A percentile compares a stretch with the other conserved stretches of the same genome.
Conservation (phyloP, 1,284 basidiomycete genomes). For the Cryptococcus neoformans region DNA sequence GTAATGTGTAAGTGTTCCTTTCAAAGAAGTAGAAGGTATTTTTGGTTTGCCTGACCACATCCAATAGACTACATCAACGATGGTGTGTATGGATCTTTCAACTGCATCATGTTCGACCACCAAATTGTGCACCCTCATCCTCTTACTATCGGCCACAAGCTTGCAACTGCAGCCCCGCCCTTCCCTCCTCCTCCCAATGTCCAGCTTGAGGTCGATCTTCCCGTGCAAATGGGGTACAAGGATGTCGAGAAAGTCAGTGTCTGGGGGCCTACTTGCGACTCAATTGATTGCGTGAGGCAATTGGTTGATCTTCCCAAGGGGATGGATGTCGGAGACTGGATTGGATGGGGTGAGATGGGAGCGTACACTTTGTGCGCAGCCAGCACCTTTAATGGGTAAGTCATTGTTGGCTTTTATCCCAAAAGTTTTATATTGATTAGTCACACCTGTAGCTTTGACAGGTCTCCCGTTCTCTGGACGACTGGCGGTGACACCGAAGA, state of each 20-base stretch:
- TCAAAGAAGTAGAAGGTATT: background rate
- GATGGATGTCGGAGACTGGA: constrained; percentile 82
- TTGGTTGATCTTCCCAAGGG: constrained; percentile 61
- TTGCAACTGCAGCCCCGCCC: constrained; percentile 32
- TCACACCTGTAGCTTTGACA: constrained; percentile 25
- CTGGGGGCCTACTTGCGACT: constrained; percentile 79
- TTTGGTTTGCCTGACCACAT: constrained; percentile 6
- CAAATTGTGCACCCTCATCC: constrained; percentile 82
- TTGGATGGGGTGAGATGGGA: constrained; percentile 88
- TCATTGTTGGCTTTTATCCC: background rate
- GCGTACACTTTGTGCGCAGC: constrained; percentile 91
- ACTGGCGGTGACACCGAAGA: constrained; percentile 36
- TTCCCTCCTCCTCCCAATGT: constrained; percentile 50
- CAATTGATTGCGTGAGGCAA: constrained; percentile 75
- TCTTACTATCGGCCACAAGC: constrained; percentile 53
- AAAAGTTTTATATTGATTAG: background rate
- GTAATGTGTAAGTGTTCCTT: constrained; percentile 50
- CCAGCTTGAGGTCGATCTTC: constrained; percentile 42
- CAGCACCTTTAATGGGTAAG: constrained; percentile 77
- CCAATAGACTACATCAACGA: constrained; percentile 90
- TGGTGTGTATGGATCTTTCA: constrained; percentile 97
- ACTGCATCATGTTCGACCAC: constrained; percentile 94
- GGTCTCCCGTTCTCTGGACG: constrained; percentile 44
- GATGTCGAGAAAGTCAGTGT: constrained; percentile 52
- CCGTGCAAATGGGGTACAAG: constrained; percentile 47